Conservation (phyloP, 106 monocot genomes). For the Cymbidium sinense region DNA sequence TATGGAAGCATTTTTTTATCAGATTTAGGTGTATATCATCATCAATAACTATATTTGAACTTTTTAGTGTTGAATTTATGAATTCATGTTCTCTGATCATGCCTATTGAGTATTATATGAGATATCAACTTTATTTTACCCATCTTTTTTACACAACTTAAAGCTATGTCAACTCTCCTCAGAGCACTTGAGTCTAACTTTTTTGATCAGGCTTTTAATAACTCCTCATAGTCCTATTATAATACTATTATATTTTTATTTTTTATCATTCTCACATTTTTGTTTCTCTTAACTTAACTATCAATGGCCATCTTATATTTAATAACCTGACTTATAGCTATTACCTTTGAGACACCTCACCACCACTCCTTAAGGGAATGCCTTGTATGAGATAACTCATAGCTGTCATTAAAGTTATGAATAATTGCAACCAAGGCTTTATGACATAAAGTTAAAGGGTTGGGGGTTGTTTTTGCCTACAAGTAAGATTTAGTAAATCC, state of each 20-base stretch:
- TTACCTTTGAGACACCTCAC: no score
- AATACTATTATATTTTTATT: background rate
- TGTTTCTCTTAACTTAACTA: background rate
- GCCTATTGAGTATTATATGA: background rate
- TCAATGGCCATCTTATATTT: background rate
- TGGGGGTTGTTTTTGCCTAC: no score
- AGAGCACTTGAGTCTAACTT: background rate
- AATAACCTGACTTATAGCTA: background rate
- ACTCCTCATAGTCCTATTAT: background rate
- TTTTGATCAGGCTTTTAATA: background rate
- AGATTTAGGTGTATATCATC: background rate
- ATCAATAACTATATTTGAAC: background rate
- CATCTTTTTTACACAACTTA: background rate
- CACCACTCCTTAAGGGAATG: no score
- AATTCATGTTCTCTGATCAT: background rate
- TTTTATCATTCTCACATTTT: background rate
- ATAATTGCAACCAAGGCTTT: no score
- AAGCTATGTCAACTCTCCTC: background rate
- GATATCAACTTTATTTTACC: background rate
- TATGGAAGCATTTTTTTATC: background rate
- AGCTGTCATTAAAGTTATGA: no score
- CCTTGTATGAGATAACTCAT: no score
- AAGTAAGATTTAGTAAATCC: no score
- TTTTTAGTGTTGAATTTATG: background rate
- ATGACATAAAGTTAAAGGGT: no score